Evolutionary conservation across 1,284 basidiomycete species (phyloP).

Genomic region (Moesziomyces globuligerus): DNA sequence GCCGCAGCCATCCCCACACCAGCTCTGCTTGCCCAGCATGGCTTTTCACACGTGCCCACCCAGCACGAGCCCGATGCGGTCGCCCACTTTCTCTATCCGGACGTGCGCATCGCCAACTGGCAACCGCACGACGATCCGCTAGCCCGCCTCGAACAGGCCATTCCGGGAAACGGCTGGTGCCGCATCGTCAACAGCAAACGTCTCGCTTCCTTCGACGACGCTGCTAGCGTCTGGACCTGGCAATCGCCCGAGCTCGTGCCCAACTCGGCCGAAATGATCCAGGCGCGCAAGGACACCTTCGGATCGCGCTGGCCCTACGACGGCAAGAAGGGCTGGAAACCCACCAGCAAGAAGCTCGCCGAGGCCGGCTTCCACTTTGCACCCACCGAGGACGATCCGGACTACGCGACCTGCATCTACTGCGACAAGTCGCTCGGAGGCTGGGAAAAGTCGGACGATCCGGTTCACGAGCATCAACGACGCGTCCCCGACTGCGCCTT

Average conservation of each 20-base stretch:
- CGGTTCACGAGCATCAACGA: conserved; percentile 62
- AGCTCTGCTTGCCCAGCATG: conserved; percentile 50
- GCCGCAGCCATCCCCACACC: conserved; percentile 52
- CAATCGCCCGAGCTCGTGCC: conserved; percentile 51
- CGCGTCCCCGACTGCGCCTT: conserved; percentile 63
- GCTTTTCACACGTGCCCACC: conserved; percentile 59
- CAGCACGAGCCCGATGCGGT: conserved; percentile 47
- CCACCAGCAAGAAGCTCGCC: conserved; percentile 66
- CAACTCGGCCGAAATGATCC: conserved; percentile 52
- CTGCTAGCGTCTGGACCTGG: conserved; percentile 38
- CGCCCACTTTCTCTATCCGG: conserved; percentile 56
- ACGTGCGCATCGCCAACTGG: conserved; percentile 55
- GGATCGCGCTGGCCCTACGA: conserved; percentile 63
- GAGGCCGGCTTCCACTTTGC: conserved; percentile 65
- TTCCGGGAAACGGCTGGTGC: conserved; percentile 50
- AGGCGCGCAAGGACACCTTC: conserved; percentile 62
- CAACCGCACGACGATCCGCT: conserved; percentile 54
- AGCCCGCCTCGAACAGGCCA: conserved; percentile 25
- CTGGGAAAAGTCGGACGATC: conserved; percentile 67
- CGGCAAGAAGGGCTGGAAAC: conserved; percentile 65
- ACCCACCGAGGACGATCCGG: conserved; percentile 57
- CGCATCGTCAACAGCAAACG: conserved; percentile 41
- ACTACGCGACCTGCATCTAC: conserved; percentile 65
- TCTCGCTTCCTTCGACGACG: conserved; percentile 20
- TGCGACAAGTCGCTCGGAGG: conserved; percentile 62